Conservation (phyloP, 345 rosid genomes). For the Lumnitzera racemosa region DNA sequence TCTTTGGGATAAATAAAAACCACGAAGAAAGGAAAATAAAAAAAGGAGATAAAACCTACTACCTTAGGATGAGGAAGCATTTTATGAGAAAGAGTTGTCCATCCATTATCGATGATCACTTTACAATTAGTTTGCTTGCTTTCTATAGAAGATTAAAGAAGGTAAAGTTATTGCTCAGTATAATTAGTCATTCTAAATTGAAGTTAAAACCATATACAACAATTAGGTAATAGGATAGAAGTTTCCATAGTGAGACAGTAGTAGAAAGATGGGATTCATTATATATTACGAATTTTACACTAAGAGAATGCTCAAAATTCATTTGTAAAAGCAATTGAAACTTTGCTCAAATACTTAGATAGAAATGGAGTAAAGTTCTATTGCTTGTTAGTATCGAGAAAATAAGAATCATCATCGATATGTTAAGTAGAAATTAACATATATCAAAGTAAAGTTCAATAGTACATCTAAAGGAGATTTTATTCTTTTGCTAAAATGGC, state of each 20-base stretch:
- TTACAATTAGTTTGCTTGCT: slow-evolving; percentile 82
- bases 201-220: no score
- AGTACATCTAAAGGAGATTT: slow-evolving; percentile 2
- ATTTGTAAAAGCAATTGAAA: neutral
- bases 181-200: no score
- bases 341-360: slow-evolving; percentile 61
- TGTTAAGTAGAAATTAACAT: neutral
- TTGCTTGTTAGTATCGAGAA: slow-evolving; percentile 70
- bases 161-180: no score
- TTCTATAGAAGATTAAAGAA: slow-evolving; percentile 36
- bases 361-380: slow-evolving; percentile 82
- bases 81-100: slow-evolving; percentile 94
- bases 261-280: neutral
- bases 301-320: neutral
- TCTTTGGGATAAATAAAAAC: slow-evolving; percentile 3
- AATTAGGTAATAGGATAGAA: neutral
- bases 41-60: slow-evolving; percentile 53
- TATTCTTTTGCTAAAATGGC: slow-evolving; percentile 93
- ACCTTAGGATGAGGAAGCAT: slow-evolving; percentile 82
- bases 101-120: slow-evolving; percentile 79
- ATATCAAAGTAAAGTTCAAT: neutral
- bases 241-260: neutral
- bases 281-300: neutral
- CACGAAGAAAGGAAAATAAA: slow-evolving; percentile 9
- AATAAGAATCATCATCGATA: slow-evolving; percentile 9